A percentile compares a stretch with the other conserved stretches of the same genome.
These are phyloP conservation scores for Blastocystis sp. DNA, from an alignment of 352 stramenopile genomes.

Conservation along the genomic window DNA sequence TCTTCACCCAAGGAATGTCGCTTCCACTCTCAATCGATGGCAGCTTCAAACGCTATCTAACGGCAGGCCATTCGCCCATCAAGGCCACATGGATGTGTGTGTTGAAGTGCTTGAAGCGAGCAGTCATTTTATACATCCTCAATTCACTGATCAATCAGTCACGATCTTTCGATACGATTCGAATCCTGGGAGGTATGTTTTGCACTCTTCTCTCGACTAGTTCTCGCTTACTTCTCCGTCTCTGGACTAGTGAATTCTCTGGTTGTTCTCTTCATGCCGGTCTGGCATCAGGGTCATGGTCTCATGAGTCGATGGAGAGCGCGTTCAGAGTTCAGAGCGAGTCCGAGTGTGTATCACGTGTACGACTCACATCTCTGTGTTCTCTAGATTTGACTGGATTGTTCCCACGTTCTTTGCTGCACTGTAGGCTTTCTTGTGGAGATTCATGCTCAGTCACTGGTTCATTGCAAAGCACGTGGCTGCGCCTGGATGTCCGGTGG, in stretches of 20 bases:
- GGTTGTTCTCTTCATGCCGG: conserved; percentile 18
- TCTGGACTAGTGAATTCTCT: conserved; percentile 11
- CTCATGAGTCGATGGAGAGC: conserved; percentile 29
- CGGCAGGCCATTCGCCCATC: neutral
- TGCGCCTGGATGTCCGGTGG: neutral
- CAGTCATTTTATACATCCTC: conserved; percentile 30
- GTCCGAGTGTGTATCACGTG: neutral
- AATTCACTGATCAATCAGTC: conserved; percentile 35
- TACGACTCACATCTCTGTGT: neutral
- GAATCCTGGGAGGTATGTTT: neutral
- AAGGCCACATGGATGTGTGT: neutral
- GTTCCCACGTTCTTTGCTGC: neutral
- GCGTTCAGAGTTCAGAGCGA: neutral
- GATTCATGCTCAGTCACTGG: neutral
- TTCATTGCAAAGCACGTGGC: conserved; percentile 9
- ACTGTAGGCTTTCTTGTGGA: neutral
- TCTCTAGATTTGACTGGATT: conserved; percentile 15
- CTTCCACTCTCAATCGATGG: conserved; percentile 8
- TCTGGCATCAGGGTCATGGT: neutral
- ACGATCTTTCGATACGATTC: neutral
- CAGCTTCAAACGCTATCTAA: neutral
- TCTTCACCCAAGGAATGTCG: conserved; percentile 47
- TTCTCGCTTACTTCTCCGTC: conserved; percentile 55
- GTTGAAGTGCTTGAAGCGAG: conserved; percentile 48
- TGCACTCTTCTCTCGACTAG: neutral